Evolutionary conservation across 805 yeast species (phyloP), one percentile per base, ranked within the genome.

Genomic region (Yarrowia osloensis): DNA sequence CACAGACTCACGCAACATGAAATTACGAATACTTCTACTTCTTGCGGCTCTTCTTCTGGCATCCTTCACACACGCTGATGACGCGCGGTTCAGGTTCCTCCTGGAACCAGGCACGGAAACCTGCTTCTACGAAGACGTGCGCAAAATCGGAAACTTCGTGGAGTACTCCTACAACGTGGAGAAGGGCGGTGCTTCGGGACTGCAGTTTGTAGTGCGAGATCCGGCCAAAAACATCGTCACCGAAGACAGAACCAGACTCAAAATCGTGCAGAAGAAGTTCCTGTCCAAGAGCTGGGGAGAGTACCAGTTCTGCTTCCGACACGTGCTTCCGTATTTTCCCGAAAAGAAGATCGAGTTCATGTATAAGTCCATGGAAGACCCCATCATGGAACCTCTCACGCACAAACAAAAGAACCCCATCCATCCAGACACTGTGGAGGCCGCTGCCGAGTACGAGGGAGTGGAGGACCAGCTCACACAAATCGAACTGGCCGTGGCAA

Each of bases 141-240:
- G 33, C 22, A 61, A 29, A 31, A 61, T 61, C 33, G 66, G 66
- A 44, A 61, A 46, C 42, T 61, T 61, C 66, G 44, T 61, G 8
- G 66, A 61, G 44, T 44, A 31, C 35, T 33, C 66, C 4, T 61
- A 44, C 44, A 31, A 33, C 22, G 66, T 61, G 42, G 66, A 61
- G 33, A 42, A 21, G 13, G 66, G 66, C 2, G 66, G 66, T 7
- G 44, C 66, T 2, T 44, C 54, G 2, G 66, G 66, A 17, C 54
- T 61, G 17, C 42, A 44, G 19, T 61, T 61, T 44, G 54, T 31
- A 3, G 33, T 61, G 7, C 21, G 42, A 13, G 54, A 61, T 21
- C 52, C 52, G n/a, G 39, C 54, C 17, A 46, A 44, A 19, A 44
- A 61, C 17, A 44, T 46, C 3, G 42, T 61, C 33, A 21, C 33